Percentiles rank a stretch among this genome's conserved stretches.
Evolutionary conservation across 352 stramenopile genomes (phyloP).

Genomic region (Globisporangium paroecandrum): DNA sequence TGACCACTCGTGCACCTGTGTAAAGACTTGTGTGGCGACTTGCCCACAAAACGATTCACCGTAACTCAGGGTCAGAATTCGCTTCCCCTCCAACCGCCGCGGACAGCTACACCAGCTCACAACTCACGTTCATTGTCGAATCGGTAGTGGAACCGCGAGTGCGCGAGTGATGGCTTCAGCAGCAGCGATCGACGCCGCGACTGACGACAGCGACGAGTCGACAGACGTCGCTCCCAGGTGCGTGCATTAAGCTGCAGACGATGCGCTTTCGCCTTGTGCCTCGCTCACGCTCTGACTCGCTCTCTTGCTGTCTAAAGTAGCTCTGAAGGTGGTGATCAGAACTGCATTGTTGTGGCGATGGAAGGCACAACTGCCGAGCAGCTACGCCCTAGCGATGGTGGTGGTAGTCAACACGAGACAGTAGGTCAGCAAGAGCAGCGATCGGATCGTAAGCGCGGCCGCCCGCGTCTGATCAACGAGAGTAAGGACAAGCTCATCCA

Average conservation of each 20-base stretch:
- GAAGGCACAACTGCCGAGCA: background rate
- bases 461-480: constrained; percentile 9
- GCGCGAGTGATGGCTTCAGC: background rate
- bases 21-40: constrained; percentile 6
- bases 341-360: background rate
- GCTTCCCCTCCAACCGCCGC: constrained; percentile 3
- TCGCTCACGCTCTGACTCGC: background rate
- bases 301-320: background rate
- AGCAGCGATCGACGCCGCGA: background rate
- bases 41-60: constrained; percentile 14
- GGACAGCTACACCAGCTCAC: background rate
- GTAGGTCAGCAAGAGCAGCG: background rate
- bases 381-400: background rate
- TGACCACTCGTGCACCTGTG: background rate
- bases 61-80: constrained; percentile 18
- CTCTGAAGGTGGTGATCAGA: background rate
- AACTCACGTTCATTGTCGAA: background rate
- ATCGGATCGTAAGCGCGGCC: constrained; percentile 15
- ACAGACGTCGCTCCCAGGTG: background rate
- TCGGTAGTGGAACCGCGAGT: background rate
- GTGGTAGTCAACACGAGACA: background rate
- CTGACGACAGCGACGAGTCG: background rate
- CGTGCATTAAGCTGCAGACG: background rate
- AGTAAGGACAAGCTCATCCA: constrained; percentile 15
- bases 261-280: background rate